Evolutionary conservation across 164 flowering plant species (phyloP), one percentile per base, ranked within the genome.

Genomic region (Liquidambar formosana): DNA sequence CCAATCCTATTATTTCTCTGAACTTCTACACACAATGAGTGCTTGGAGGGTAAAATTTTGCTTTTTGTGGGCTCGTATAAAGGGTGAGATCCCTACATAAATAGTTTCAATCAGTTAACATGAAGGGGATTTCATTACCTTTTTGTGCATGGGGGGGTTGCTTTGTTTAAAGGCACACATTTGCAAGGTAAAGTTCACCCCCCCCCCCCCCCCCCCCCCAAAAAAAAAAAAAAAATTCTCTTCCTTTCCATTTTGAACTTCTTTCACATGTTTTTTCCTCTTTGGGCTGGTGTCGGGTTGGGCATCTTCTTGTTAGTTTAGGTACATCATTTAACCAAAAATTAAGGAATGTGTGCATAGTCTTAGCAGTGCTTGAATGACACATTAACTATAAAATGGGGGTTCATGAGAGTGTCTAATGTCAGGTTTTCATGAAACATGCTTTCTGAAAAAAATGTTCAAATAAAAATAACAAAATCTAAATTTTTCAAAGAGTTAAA

Each of bases 41-140:
- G 90, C 75, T 73, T 82, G 28, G 73, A 46, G 23, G 83, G 72
- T 15, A 91, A 72, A 49, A 89, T 63, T 2, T 76, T 84, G 58
- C 51, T 75, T 76, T 71, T 80, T 49, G 63, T 71, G 41, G 94
- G 97, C 75, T 86, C 85, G 80, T 91, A 91, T 12, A 84, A 71
- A 63, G 86, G 84, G 77, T 89, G 82, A 53, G 94, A 82, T 68
- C 97, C 97, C 97, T 91, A 75, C 76, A 82, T 67, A 46, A 72
- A 74, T 27, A 12, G 48, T 59, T 71, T 58, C 70, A 41, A 65
- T 77, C 57, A 68, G 75, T 57, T 0, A 28, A 12, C 10, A n/a
- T 64, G 66, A 64, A 47, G 19, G 38, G 21, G 48, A 62, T 22
- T 44, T 44, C 28, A 61, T 15, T 4, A 25, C 26, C 33, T 11